Percentiles rank a stretch among this genome's conserved stretches.
phyloP scores from a whole-genome alignment of 805 yeast species.

The Schizosaccharomyces cryophilus region DNA sequence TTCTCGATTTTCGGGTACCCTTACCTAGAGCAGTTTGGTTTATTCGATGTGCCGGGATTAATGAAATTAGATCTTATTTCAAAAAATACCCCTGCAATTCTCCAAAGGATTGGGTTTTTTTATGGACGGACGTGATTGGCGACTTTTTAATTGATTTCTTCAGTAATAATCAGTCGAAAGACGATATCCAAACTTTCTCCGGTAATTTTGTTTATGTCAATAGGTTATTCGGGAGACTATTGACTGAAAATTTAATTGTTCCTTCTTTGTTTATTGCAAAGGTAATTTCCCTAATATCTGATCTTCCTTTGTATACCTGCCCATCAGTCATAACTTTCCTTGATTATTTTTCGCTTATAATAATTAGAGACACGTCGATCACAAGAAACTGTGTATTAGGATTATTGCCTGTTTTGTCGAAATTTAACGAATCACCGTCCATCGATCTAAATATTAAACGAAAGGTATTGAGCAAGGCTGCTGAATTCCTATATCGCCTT shows the following conservation, averaged over 20 bases:
- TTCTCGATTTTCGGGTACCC: neutral
- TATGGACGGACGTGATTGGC: neutral
- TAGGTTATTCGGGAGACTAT: neutral
- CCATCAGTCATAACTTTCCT: neutral
- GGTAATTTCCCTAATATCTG: neutral
- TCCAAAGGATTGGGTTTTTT: neutral
- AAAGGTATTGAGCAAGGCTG: too few relatives aligned
- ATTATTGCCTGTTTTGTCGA: neutral
- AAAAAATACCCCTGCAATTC: neutral
- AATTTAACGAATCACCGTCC: neutral
- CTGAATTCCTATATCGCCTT: too few relatives aligned
- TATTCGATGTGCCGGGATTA: neutral
- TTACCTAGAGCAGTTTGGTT: neutral
- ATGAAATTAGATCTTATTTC: neutral
- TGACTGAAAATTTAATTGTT: neutral
- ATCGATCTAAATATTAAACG: too few relatives aligned
- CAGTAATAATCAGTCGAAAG: neutral
- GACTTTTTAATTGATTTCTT: neutral
- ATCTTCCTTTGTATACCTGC: neutral
- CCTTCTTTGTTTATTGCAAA: neutral
- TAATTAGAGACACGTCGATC: neutral
- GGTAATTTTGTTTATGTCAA: neutral
- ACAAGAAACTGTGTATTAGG: neutral
- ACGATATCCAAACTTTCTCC: neutral
- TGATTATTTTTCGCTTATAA: neutral